phyloP scores from a whole-genome alignment of 345 rosid genomes.

The Gynandropsis gynandra region DNA sequence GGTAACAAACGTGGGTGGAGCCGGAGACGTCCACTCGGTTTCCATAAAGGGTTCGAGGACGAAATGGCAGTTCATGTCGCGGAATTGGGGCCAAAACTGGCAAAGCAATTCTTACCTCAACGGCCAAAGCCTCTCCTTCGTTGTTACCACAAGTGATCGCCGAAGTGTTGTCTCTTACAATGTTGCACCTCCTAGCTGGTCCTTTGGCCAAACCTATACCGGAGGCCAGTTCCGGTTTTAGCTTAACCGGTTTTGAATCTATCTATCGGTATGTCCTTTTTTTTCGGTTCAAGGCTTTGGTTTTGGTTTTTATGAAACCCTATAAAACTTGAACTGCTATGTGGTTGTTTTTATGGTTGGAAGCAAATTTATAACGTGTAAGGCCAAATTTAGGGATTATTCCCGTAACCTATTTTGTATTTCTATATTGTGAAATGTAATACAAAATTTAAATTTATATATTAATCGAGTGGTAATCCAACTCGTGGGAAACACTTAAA shows the following conservation, averaged over 20 bases:
- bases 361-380: too few relatives aligned
- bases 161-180: conserved; percentile 56
- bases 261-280: conserved; percentile 2
- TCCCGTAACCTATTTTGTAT: too few relatives aligned
- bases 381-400: too few relatives aligned
- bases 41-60: conserved; percentile 57
- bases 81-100: conserved; percentile 92
- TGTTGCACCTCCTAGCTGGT: conserved; percentile 58
- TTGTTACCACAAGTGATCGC: conserved; percentile 57
- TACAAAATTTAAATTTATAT: too few relatives aligned
- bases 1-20: conserved; percentile 68
- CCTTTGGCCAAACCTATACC: conserved; percentile 64
- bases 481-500: too few relatives aligned
- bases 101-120: conserved; percentile 72
- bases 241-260: conserved; percentile 1
- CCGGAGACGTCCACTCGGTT: conserved; percentile 60
- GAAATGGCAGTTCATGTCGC: conserved; percentile 60
- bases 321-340: conserved; percentile 13
- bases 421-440: too few relatives aligned
- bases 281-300: conserved; percentile 23
- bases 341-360: neutral
- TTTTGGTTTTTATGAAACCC: conserved; percentile 12
- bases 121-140: conserved; percentile 64
- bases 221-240: conserved; percentile 57
- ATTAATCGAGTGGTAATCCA: too few relatives aligned